These are phyloP conservation scores for Physaria fendleri DNA, from an alignment of 345 rosid species.

Conservation along the genomic window DNA sequence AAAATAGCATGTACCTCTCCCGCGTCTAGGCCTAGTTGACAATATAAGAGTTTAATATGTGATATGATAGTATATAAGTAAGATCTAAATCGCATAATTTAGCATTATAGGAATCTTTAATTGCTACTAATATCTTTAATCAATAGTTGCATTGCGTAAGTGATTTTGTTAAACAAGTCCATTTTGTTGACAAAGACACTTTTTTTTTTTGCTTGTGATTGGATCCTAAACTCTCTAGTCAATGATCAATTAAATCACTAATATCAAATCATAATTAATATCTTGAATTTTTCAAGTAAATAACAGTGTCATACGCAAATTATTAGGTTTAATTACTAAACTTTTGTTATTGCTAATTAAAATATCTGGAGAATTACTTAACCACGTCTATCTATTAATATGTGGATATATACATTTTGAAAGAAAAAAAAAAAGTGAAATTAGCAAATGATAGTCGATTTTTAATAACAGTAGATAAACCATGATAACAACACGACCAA, in stretches of 20 bases:
- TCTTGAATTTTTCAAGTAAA: background rate
- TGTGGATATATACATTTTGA: background rate
- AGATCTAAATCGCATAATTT: constrained; percentile 28
- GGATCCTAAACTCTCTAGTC: constrained; percentile 18
- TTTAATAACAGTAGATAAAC: background rate
- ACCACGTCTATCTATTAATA: background rate
- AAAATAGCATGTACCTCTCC: too few relatives aligned
- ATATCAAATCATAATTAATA: constrained; percentile 9
- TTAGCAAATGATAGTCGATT: background rate
- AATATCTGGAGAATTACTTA: background rate
- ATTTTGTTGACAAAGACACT: constrained; percentile 2
- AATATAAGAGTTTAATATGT: constrained; percentile 1
- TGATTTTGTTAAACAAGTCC: constrained; percentile 11
- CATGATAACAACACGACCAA: constrained; percentile 13
- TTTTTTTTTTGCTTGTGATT: constrained; percentile 15
- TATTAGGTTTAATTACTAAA: too few relatives aligned
- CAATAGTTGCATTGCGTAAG: constrained; percentile 9
- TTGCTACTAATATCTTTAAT: background rate
- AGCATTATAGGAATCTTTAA: constrained; percentile 18
- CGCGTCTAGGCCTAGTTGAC: too few relatives aligned
- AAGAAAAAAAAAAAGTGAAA: background rate
- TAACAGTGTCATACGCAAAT: constrained; percentile 7
- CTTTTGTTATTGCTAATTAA: background rate
- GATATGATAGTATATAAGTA: background rate
- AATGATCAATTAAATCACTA: constrained; percentile 23